Conservation (phyloP, 2,329 filamentous ascomycete species). For the Verticillium dahliae region DNA sequence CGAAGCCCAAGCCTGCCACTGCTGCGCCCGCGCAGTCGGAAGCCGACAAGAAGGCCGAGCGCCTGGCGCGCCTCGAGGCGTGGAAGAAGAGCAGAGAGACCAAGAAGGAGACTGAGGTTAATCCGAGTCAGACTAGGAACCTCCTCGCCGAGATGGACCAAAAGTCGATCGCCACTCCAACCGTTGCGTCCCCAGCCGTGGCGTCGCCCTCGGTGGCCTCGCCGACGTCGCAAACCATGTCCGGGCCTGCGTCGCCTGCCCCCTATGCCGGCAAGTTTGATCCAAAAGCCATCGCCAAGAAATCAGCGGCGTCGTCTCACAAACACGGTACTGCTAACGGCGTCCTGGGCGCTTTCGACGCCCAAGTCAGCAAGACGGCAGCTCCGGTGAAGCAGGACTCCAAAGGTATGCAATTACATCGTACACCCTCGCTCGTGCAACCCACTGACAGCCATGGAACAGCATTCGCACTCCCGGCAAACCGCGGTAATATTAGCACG, state of each 20-base stretch:
- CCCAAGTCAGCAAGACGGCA: conserved; percentile 27
- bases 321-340: conserved; percentile 44
- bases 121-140: conserved; percentile 57
- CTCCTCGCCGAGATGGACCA: conserved; percentile 69
- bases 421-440: not conserved
- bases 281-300: conserved; percentile 80
- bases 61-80: conserved; percentile 74
- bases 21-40: conserved; percentile 51
- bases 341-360: conserved; percentile 40
- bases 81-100: conserved; percentile 89
- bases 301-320: conserved; percentile 52
- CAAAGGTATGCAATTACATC: conserved; percentile 24
- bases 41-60: conserved; percentile 71
- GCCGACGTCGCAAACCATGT: conserved; percentile 35
- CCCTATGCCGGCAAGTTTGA: conserved; percentile 77
- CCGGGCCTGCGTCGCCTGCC: conserved; percentile 32
- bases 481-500: conserved; percentile 67
- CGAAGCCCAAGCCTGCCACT: conserved; percentile 40
- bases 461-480: conserved; percentile 56
- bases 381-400: conserved; percentile 23
- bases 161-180: conserved; percentile 51
- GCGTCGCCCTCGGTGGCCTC: conserved; percentile 33
- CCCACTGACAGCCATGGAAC: conserved; percentile 16
- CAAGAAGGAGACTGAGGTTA: conserved; percentile 64
- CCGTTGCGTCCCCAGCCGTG: conserved; percentile 37